These are phyloP conservation scores for Solanum corneliomulleri DNA, from an alignment of 257 asterid genomes.

Conservation along the genomic window DNA sequence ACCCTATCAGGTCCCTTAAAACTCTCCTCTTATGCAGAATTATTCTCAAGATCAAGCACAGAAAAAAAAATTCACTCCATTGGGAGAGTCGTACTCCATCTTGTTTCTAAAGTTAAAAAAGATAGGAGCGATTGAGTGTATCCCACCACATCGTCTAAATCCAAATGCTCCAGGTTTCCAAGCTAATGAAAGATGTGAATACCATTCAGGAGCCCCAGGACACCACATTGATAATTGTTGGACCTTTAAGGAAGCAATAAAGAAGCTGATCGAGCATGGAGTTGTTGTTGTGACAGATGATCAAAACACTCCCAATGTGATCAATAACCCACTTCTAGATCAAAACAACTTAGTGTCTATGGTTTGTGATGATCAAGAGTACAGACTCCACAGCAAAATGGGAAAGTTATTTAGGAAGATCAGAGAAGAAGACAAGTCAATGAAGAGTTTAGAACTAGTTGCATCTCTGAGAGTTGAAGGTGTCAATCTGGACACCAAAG, in stretches of 20 bases:
- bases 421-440: too few species aligned
- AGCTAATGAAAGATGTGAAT: not conserved
- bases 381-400: too few species aligned
- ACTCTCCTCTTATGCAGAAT: rapidly evolving
- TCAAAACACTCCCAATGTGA: not conserved
- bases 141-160: not conserved
- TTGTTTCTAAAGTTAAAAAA: not conserved
- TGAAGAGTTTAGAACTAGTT: too few species aligned
- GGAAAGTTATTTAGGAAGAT: too few species aligned
- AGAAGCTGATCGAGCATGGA: not conserved
- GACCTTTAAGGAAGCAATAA: not conserved
- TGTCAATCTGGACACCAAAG: too few species aligned
- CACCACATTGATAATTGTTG: not conserved
- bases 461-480: too few species aligned
- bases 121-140: not conserved
- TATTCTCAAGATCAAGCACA: not conserved
- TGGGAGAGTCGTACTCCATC: not conserved
- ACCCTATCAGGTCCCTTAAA: not conserved
- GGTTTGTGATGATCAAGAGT: not conserved
- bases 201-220: not conserved
- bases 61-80: not conserved
- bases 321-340: too few species aligned
- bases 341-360: too few species aligned
- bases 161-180: not conserved
- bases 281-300: not conserved